A percentile compares a stretch with the other conserved stretches of the same genome.
These are phyloP conservation scores for Scheffersomyces coipomensis DNA, from an alignment of 805 yeast species.

Conservation along the genomic window DNA sequence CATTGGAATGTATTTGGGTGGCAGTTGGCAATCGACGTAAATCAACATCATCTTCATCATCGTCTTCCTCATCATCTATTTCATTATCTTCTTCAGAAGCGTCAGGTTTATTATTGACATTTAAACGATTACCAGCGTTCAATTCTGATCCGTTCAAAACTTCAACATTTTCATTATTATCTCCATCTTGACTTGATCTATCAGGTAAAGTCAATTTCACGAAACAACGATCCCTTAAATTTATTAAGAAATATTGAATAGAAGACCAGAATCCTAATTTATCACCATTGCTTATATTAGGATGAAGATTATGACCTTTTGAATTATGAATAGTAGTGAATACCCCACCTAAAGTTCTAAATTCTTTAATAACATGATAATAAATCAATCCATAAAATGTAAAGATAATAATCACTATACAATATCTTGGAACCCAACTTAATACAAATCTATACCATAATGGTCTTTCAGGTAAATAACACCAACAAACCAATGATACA, in stretches of 20 bases:
- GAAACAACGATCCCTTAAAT: constrained; percentile 19
- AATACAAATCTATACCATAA: constrained; percentile 70
- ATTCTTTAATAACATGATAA: constrained; percentile 64
- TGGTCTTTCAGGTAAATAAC: constrained; percentile 73
- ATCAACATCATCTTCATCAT: constrained; percentile 12
- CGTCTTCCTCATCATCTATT: constrained; percentile 19
- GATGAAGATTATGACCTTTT: constrained; percentile 9
- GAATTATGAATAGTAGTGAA: constrained; percentile 30
- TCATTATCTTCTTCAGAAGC: constrained; percentile 27
- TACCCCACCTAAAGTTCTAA: constrained; percentile 51
- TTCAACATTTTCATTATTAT: constrained; percentile 6
- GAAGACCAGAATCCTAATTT: constrained; percentile 35
- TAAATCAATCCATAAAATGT: constrained; percentile 70
- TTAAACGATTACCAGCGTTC: constrained; percentile 2
- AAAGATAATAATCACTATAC: constrained; percentile 60
- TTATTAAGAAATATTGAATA: constrained; percentile 23
- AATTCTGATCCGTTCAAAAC: not conserved
- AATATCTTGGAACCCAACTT: constrained; percentile 81
- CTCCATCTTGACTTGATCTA: constrained; percentile 1
- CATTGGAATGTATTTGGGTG: constrained; percentile 4
- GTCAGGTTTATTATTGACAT: constrained; percentile 12
- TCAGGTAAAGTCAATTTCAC: constrained; percentile 31
- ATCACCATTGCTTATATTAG: constrained; percentile 10
- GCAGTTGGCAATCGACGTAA: constrained; percentile 14
- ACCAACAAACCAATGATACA: constrained; percentile 66